These are phyloP conservation scores for Penicillium sp. DNA, from an alignment of 2,329 filamentous ascomycete species.

Conservation along the genomic window DNA sequence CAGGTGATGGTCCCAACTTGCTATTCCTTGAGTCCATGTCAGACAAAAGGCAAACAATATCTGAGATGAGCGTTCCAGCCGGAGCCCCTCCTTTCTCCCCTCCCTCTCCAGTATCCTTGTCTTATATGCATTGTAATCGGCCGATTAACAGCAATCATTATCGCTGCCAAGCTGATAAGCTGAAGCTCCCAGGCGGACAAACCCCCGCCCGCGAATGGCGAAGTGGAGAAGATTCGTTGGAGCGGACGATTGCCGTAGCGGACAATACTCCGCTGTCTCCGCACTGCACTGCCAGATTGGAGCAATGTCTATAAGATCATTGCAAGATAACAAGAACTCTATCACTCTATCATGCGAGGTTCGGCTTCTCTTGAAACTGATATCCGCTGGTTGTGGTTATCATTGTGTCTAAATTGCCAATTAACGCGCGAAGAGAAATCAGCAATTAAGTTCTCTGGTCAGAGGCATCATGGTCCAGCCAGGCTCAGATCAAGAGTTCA, in stretches of 20 bases:
- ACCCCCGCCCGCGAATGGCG: not conserved
- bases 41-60: not conserved
- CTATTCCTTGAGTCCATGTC: conserved; percentile 17
- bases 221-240: not conserved
- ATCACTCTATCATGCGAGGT: not conserved
- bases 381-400: not conserved
- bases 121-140: not conserved
- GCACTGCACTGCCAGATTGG: not conserved
- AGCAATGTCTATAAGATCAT: not conserved
- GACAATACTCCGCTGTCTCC: conserved; percentile 15
- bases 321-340: not conserved
- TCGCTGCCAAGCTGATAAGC: conserved; percentile 19
- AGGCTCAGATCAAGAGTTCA: conserved; percentile 9
- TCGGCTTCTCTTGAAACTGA: not conserved
- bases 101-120: not conserved
- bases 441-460: not conserved
- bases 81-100: not conserved
- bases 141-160: not conserved
- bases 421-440: not conserved
- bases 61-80: not conserved
- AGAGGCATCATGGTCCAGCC: conserved; percentile 12
- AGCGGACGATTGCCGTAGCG: not conserved
- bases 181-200: not conserved
- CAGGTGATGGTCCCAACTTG: conserved; percentile 16
- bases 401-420: not conserved